Base-by-base conservation (phyloP, 805 yeast genomes). In the Monosporozyma solicola region DNA sequence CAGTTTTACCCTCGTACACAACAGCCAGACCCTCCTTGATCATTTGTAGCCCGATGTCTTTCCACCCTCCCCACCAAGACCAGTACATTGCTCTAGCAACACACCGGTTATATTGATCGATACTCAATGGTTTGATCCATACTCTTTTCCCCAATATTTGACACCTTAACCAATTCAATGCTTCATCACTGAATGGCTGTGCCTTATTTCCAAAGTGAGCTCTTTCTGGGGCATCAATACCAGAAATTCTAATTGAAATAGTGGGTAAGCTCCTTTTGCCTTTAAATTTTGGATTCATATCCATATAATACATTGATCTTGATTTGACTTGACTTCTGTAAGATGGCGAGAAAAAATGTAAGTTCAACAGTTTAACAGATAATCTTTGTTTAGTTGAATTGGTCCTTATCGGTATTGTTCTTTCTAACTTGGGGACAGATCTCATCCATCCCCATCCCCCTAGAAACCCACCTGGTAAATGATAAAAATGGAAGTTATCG, bases 371-470 rank as follows among this genome's bases (percentile, higher is more conserved):
- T 45, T 20, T n/a, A 11, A 20, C 37, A 29, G 15, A 45, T 20
- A 9, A 11, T 29, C 9, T 10, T 45, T 27, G 48, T 35, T 35
- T 35, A 13, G n/a, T n/a, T 35, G 39, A 35, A 35, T 35, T 15
- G 8, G 16, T 16, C 13, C 16, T n/a, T 20, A 10, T 45, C n/a
- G 32, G 15, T 45, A 22, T 16, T 15, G 20, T 29, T 27, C 20
- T 29, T 5, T 56, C 77, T 5, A 76, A 68, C 10, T 71, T 67
- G 0, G 98, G 98, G 0, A 80, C 73, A 11, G 67, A 59, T 35
- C 99, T 72, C 25, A 87, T 64, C 96, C 96, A 87, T 11, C 95
- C 91, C 99, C 99, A 94, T 0, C 99, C 99, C 2, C 85, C 80
- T 1, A 83, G 61, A 0, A 76, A 55, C 0, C 99, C 98, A 3